Percentiles rank a stretch among this genome's conserved stretches.
Evolutionary conservation across 2,329 filamentous ascomycete species (phyloP).

Genomic region (Diaporthe australafricana): DNA sequence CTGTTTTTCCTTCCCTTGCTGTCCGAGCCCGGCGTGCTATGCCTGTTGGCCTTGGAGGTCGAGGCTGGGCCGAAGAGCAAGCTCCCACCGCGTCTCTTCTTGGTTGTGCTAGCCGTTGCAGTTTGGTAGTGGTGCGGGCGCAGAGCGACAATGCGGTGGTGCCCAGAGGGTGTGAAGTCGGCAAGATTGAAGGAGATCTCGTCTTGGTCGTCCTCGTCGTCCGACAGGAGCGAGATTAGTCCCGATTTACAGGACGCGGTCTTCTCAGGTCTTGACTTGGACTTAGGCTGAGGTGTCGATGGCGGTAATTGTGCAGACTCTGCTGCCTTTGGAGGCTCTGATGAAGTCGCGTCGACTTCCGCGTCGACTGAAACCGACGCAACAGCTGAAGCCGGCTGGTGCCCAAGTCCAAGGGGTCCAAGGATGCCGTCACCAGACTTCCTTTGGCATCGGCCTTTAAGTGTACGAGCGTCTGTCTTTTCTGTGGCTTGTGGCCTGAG

Average conservation of each 20-base stretch:
- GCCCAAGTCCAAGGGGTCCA: neutral
- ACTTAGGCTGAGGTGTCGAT: constrained; percentile 24
- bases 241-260: constrained; percentile 47
- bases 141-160: constrained; percentile 25
- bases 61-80: constrained; percentile 36
- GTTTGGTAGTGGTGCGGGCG: neutral
- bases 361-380: neutral
- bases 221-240: constrained; percentile 57
- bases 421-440: neutral
- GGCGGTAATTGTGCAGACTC: neutral
- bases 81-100: constrained; percentile 34
- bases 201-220: constrained; percentile 50
- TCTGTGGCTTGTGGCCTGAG: neutral
- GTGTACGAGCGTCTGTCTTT: neutral
- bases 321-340: neutral
- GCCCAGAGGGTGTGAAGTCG: constrained; percentile 40
- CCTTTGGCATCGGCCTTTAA: neutral
- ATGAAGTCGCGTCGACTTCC: neutral
- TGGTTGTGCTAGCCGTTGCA: neutral
- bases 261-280: constrained; percentile 25
- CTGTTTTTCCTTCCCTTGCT: neutral
- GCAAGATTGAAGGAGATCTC: constrained; percentile 51
- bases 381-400: neutral
- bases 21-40: constrained; percentile 2
- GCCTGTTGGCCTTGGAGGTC: constrained; percentile 10